Percentiles rank a stretch among this genome's conserved stretches.
phyloP scores from a whole-genome alignment of 2,329 filamentous ascomycete species.

The Xylariales sp. region DNA sequence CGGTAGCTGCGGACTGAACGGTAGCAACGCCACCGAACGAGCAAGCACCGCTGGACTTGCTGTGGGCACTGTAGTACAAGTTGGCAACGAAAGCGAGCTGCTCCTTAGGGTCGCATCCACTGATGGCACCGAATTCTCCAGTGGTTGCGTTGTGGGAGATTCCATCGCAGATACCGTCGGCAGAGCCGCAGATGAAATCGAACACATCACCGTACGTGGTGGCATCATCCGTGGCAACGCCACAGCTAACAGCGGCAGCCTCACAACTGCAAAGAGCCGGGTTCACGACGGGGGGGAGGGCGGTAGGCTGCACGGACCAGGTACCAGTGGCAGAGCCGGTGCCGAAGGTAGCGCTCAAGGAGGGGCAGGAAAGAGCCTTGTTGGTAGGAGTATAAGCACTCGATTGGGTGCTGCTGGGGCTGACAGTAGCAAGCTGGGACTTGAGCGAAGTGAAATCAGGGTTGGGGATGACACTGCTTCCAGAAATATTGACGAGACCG shows the following conservation, averaged over 20 bases:
- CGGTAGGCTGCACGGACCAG: conserved; percentile 65
- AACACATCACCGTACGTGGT: conserved; percentile 67
- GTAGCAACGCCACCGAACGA: conserved; percentile 66
- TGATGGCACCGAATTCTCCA: conserved; percentile 71
- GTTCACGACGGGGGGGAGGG: conserved; percentile 81
- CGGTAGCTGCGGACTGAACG: conserved; percentile 40
- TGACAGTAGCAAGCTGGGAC: conserved; percentile 63
- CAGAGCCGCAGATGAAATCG: conserved; percentile 62
- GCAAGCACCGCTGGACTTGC: conserved; percentile 55
- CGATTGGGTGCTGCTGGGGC: conserved; percentile 62
- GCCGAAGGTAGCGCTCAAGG: conserved; percentile 42
- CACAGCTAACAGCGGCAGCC: conserved; percentile 68
- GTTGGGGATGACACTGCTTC: conserved; percentile 59
- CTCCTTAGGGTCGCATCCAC: conserved; percentile 67
- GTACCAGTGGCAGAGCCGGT: too few species aligned
- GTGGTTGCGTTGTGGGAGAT: conserved; percentile 63
- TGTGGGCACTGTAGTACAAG: conserved; percentile 58
- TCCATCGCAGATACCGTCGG: conserved; percentile 55
- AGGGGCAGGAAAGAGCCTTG: conserved; percentile 69
- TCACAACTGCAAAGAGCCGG: conserved; percentile 80
- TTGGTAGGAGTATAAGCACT: conserved; percentile 70
- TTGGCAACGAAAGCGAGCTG: conserved; percentile 73
- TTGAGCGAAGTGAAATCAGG: conserved; percentile 72
- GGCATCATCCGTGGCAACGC: conserved; percentile 49
- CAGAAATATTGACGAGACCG: conserved; percentile 64